A percentile compares a stretch with the other conserved stretches of the same genome.
Conservation (phyloP, 164 flowering plant species). For the Brasenia schreberi region DNA sequence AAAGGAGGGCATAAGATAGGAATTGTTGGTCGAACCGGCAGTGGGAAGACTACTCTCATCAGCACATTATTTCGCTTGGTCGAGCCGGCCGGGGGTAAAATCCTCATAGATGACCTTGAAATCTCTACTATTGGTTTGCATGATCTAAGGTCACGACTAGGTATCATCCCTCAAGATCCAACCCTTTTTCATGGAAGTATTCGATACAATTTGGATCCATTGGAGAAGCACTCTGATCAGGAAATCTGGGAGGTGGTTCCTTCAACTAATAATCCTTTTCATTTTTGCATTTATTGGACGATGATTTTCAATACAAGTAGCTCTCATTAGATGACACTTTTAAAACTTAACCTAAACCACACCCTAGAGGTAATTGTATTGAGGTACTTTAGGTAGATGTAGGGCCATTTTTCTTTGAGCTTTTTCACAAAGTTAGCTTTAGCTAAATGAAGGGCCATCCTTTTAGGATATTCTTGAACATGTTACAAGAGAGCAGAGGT, state of each 20-base stretch:
- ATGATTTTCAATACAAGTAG: too few relatives aligned
- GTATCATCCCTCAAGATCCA: constrained; percentile 74
- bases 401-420: too few relatives aligned
- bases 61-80: constrained; percentile 55
- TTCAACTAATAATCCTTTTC: neutral
- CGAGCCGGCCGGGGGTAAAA: constrained; percentile 49
- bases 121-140: constrained; percentile 59
- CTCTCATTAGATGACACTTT: too few relatives aligned
- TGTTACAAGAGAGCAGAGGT: too few relatives aligned
- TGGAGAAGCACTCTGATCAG: constrained; percentile 32
- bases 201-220: constrained; percentile 58
- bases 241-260: constrained; percentile 59
- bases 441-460: too few relatives aligned
- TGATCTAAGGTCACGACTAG: constrained; percentile 50
- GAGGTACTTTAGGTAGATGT: too few relatives aligned
- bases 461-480: too few relatives aligned
- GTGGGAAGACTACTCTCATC: constrained; percentile 69
- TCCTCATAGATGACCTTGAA: constrained; percentile 42
- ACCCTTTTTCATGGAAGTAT: constrained; percentile 53
- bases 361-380: too few relatives aligned
- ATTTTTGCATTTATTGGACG: too few relatives aligned
- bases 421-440: too few relatives aligned
- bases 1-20: constrained; percentile 68
- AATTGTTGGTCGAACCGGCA: constrained; percentile 77
- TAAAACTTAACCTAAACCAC: too few relatives aligned